Base-by-base conservation (phyloP, 73 alveolate species). In the Blepharisma japonicum region DNA sequence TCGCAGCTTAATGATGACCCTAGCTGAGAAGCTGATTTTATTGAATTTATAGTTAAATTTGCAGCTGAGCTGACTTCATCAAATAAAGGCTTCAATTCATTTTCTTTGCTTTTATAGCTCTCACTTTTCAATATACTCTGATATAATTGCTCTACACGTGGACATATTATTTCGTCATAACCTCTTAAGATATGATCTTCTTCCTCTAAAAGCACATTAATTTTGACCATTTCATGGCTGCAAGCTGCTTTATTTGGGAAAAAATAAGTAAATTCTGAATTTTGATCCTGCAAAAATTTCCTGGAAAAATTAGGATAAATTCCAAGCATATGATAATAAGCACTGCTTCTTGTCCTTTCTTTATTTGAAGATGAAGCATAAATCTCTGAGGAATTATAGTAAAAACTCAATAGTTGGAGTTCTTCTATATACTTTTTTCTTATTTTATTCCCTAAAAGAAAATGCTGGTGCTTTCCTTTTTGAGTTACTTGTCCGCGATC, bases 331-430 rank as follows among this genome's bases (percentile, higher is more conserved):
- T 83, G 89, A 21, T 85, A 81, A 47, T 78, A 67, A 39, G 90
- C 89, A 5, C 90, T 81, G 84, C 61, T 77, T 47, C 78, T 68
- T 9, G 94, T 83, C 77, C 94, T 77, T 56, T 87, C 84, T 78
- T 83, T 46, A 81, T 83, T 85, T 4, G 91, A 77, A 39, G 94
- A 82, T 6, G 77, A 71, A 56, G 82, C 71, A 55, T 21, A 72
- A 7, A 87, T 80, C 80, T 82, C 91, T 71, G 86, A 77, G 6
- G 86, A 87, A 47, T 87, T 88, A 78, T 83, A 87, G 46, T 21
- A 42, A 4, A 9, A 47, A n/a, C 56, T 74, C 68, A 87, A 68
- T 71, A 87, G 82, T 0, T 77, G 39, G 6, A 45, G 39, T 56
- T 79, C 87, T 42, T 70, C 50, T 6, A 79, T 66, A 72, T 87